phyloP scores from a whole-genome alignment of 257 asterid genomes.

The Fraxinus americana region DNA sequence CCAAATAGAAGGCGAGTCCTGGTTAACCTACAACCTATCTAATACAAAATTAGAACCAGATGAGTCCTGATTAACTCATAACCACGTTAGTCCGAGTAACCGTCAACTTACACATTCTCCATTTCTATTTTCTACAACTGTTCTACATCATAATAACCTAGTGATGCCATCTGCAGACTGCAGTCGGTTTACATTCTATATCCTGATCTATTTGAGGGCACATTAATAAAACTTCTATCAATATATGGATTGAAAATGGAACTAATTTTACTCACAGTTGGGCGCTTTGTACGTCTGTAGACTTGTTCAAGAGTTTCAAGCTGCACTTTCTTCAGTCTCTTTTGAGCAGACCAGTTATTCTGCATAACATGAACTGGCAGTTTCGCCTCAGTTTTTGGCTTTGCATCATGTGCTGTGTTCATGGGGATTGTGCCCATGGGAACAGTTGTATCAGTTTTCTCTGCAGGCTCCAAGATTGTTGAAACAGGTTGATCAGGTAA shows the following conservation, averaged over 20 bases:
- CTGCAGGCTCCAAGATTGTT: constrained; percentile 39
- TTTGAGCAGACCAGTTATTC: constrained; percentile 72
- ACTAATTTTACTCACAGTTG: constrained; percentile 69
- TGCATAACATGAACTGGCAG: constrained; percentile 83
- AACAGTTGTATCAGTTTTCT: constrained; percentile 37
- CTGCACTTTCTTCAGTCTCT: constrained; percentile 87
- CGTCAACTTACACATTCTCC: background rate
- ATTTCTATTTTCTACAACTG: background rate
- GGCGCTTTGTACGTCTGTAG: constrained; percentile 79
- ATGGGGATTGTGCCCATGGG: constrained; percentile 34
- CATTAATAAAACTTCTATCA: background rate
- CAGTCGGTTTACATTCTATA: background rate
- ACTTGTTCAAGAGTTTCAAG: constrained; percentile 83
- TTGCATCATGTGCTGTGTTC: constrained; percentile 14
- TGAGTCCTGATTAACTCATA: background rate
- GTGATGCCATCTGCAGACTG: background rate
- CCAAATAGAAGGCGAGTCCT: background rate
- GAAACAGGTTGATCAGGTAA: constrained; percentile 78
- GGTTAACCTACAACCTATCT: background rate
- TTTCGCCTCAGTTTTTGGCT: constrained; percentile 46
- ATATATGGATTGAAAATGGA: background rate
- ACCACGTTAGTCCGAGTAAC: background rate
- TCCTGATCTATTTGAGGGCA: constrained; percentile 4
- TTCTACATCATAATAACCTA: background rate
- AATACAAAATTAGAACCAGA: background rate